Percentiles rank a stretch among this genome's conserved stretches.
Conservation (phyloP, 2,329 filamentous ascomycete species). For the Paramyrothecium sp. region DNA sequence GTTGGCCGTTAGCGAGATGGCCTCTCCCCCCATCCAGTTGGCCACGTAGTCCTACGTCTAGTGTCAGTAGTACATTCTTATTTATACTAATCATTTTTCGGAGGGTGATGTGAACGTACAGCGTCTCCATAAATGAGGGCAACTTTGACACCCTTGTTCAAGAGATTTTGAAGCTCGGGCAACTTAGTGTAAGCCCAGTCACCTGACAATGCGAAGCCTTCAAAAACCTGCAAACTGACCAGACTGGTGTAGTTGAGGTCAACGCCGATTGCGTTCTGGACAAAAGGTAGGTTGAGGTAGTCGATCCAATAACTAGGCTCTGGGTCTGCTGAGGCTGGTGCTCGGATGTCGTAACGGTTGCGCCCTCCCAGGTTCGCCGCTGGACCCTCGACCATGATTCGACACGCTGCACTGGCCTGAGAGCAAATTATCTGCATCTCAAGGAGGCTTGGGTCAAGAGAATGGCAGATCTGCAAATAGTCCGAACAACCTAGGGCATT, state of each 20-base stretch:
- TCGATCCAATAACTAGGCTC: background rate
- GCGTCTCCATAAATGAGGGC: slow-evolving; percentile 9
- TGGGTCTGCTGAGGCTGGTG: background rate
- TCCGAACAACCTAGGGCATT: slow-evolving; percentile 4
- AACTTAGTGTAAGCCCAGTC: slow-evolving; percentile 7
- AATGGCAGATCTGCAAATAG: slow-evolving; percentile 5
- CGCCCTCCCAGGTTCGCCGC: slow-evolving; percentile 6
- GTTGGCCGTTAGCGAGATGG: slow-evolving; percentile 4
- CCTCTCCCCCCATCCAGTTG: slow-evolving; percentile 11
- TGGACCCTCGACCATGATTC: slow-evolving; percentile 7
- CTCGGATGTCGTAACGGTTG: slow-evolving; percentile 10
- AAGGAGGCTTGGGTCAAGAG: background rate
- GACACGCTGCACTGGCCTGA: background rate
- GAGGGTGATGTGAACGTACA: background rate
- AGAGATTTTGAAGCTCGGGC: slow-evolving; percentile 5
- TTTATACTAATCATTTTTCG: background rate
- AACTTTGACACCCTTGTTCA: slow-evolving; percentile 8
- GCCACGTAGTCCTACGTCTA: slow-evolving; percentile 7
- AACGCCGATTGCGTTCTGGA: slow-evolving; percentile 8
- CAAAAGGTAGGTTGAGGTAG: slow-evolving; percentile 5
- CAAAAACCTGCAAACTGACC: slow-evolving; percentile 4
- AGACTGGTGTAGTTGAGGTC: slow-evolving; percentile 9
- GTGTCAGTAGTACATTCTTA: background rate
- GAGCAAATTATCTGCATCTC: background rate
- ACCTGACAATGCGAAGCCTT: slow-evolving; percentile 5